phyloP scores from a whole-genome alignment of 139 green algal species.

The Closterium sp. region DNA sequence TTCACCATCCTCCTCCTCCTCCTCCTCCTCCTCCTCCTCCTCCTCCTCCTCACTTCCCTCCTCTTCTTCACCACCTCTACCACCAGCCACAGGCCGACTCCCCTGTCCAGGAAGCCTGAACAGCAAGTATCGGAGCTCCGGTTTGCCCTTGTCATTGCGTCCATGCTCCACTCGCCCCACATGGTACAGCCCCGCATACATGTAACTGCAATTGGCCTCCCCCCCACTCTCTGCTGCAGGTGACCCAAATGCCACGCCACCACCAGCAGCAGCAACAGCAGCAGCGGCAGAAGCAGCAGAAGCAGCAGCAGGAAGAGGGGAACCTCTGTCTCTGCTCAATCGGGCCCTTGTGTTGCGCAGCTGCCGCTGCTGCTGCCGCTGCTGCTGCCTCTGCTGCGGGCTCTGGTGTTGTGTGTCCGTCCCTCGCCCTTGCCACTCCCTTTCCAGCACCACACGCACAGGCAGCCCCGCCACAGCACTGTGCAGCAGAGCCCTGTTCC shows the following conservation, averaged over 20 bases:
- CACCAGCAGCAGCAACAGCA: too few relatives aligned
- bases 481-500: background rate
- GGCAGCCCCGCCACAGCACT: background rate
- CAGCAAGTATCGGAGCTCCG: background rate
- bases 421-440: background rate
- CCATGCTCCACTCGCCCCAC: background rate
- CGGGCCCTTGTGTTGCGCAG: background rate
- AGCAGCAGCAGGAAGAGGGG: background rate
- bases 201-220: background rate
- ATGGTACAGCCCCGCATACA: background rate
- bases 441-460: background rate
- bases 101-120: background rate
- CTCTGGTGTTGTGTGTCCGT: background rate
- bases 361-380: background rate
- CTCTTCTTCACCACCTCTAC: background rate
- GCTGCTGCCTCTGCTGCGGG: background rate
- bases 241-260: background rate
- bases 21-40: background rate
- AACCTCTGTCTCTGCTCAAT: background rate
- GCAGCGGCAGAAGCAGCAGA: too few relatives aligned
- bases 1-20: background rate
- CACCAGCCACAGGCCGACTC: background rate
- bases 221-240: background rate
- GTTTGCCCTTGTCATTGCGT: background rate
- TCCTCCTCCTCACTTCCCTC: background rate